Base-by-base conservation (phyloP, 2,329 filamentous ascomycete genomes). In the Colletotrichum echinochloae region DNA sequence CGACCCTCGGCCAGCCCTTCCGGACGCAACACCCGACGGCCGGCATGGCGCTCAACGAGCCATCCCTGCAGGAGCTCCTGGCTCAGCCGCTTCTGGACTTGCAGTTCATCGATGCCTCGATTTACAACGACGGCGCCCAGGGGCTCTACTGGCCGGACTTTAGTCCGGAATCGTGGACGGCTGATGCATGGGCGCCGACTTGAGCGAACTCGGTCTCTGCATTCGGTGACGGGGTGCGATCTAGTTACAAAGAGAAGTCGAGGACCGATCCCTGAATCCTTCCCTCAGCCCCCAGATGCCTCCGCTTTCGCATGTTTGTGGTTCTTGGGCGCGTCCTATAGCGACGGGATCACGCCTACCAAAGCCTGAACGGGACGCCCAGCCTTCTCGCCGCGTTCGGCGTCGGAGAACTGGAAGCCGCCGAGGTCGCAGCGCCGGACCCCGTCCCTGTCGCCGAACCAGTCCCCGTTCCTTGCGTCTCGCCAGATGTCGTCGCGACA, bases 21-120 rank as follows among this genome's bases (percentile, higher is more conserved):
- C 44, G 52, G 0, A 39, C 60, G 8, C 69, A 71, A 44, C 66
- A 68, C 14, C 75, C 73, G 52, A 81, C 79, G 1, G 77, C 79
- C 0, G 79, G 78, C 0, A 81, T 81, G 79, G 78, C 79, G 0
- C 60, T 81, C 3, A 77, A 78, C 0, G 79, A 81, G 41, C 79
- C 80, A 0, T 80, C 79, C 2, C 39, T 81, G 39, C 79, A 81
- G 33, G 79, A 81, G 26, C 72, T 81, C 0, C 51, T 81, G 8
- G 76, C 76, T 0, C 79, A 81, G 70, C 77, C 79, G 0, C 74
- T 79, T 1, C 39, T 80, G 12, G 78, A 80, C 39, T 63, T 80
- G 37, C 75, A 79, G 54, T 80, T 80, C n/a, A 76, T 80, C 5
- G 78, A 80, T 30, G 71, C 66, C 2, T 73, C 71, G 2, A 65